phyloP scores from a whole-genome alignment of 176 grass and related monocot genomes.

The Oryza glaberrima region DNA sequence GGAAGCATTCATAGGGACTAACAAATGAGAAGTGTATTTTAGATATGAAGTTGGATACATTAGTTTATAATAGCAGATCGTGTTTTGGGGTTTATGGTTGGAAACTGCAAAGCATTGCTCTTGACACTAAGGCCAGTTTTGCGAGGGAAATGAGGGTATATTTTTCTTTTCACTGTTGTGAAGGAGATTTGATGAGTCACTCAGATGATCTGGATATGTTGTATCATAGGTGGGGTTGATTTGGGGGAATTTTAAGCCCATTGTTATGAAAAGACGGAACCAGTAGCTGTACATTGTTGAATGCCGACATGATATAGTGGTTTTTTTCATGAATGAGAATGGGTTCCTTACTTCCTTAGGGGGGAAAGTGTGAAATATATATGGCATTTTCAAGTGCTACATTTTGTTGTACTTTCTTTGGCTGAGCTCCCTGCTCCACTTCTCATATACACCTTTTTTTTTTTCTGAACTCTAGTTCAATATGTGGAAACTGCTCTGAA shows the following conservation, averaged over 20 bases:
- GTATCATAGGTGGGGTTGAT: neutral
- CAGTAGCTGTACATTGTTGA: neutral
- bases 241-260: neutral
- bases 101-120: conserved; percentile 1
- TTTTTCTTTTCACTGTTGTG: neutral
- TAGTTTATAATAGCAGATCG: conserved; percentile 21
- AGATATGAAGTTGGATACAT: neutral
- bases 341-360: neutral
- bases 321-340: conserved; percentile 8
- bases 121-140: conserved; percentile 21
- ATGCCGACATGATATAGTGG: conserved; percentile 12
- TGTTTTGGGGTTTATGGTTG: conserved; percentile 11
- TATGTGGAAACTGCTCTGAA: no score
- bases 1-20: conserved; percentile 92
- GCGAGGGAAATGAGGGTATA: neutral
- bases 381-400: neutral
- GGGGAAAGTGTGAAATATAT: neutral
- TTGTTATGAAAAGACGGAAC: neutral
- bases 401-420: neutral
- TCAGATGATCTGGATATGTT: conserved; percentile 14
- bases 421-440: neutral
- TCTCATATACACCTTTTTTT: neutral
- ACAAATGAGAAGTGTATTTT: conserved; percentile 33
- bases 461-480: no score
- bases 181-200: conserved; percentile 1